Conservation (phyloP, 805 yeast genomes). For the Ogataea siamensis region DNA sequence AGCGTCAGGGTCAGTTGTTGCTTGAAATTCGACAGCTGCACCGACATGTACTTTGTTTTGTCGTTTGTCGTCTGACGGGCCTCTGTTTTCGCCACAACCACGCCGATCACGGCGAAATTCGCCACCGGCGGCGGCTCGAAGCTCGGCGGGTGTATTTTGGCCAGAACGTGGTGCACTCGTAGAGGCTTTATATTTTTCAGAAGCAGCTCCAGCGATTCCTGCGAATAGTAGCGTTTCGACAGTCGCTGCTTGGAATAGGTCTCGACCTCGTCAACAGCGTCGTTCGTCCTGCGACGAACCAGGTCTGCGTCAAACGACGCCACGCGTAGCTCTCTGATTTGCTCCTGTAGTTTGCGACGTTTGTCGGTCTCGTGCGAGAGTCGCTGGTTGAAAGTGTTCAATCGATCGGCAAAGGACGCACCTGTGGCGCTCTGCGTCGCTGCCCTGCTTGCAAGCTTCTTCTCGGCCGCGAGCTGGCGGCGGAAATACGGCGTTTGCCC, state of each 20-base stretch:
- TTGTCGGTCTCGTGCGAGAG: constrained; percentile 22
- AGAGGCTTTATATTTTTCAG: constrained; percentile 53
- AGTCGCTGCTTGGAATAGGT: constrained; percentile 43
- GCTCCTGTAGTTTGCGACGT: constrained; percentile 22
- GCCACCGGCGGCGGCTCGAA: constrained; percentile 66
- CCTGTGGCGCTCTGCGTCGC: neutral
- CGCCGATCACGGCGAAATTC: constrained; percentile 81
- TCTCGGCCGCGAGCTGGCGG: constrained; percentile 1
- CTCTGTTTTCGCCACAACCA: constrained; percentile 56
- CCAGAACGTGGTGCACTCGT: constrained; percentile 56
- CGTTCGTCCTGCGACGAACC: constrained; percentile 27
- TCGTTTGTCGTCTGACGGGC: constrained; percentile 44
- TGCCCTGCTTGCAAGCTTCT: constrained; percentile 8
- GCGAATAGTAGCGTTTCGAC: constrained; percentile 45
- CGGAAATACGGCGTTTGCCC: constrained; percentile 22
- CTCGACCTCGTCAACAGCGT: constrained; percentile 43
- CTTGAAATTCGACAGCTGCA: constrained; percentile 68
- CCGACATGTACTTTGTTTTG: constrained; percentile 51
- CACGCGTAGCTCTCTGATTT: constrained; percentile 36
- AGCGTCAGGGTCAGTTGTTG: constrained; percentile 58
- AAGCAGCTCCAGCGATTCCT: constrained; percentile 34
- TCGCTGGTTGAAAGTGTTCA: constrained; percentile 11
- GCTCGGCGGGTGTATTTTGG: constrained; percentile 66
- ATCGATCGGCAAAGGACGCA: constrained; percentile 15
- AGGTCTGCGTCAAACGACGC: constrained; percentile 37